phyloP scores from a whole-genome alignment of 2,329 filamentous ascomycete species.

The Claviceps spartinae region DNA sequence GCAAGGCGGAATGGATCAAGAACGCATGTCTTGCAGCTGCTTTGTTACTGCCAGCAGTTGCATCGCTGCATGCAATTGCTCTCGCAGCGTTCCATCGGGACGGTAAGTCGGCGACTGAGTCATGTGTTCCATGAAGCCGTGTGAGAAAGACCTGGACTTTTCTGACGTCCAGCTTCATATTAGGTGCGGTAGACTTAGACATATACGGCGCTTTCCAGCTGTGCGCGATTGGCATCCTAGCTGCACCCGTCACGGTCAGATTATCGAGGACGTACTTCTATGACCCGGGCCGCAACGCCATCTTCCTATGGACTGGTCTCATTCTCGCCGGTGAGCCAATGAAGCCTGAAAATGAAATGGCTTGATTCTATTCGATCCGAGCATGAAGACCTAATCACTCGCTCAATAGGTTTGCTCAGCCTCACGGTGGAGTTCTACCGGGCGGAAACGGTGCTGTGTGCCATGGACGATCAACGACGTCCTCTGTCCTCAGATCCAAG shows the following conservation, averaged over 20 bases:
- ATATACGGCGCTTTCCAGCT: constrained; percentile 55
- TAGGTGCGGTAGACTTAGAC: constrained; percentile 54
- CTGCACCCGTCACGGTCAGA: constrained; percentile 47
- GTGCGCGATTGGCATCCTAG: constrained; percentile 51
- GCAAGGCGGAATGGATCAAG: constrained; percentile 46
- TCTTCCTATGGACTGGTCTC: constrained; percentile 52
- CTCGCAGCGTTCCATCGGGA: constrained; percentile 45
- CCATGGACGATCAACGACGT: constrained; percentile 21
- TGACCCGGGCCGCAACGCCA: constrained; percentile 48
- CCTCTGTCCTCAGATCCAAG: constrained; percentile 20
- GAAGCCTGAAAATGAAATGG: not conserved
- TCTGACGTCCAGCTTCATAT: not conserved
- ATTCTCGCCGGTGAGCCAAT: constrained; percentile 39
- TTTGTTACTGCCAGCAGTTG: constrained; percentile 48
- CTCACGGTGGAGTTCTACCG: constrained; percentile 53
- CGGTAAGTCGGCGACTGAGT: constrained; percentile 26
- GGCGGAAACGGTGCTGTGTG: constrained; percentile 29
- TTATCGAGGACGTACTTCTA: constrained; percentile 51
- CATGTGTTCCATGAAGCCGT: not conserved
- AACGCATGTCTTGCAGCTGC: constrained; percentile 51
- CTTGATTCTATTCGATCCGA: not conserved
- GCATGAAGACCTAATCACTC: not conserved
- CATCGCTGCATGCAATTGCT: constrained; percentile 49
- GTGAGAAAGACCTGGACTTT: not conserved
- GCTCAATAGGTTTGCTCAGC: constrained; percentile 37